Conservation (phyloP, 2,329 filamentous ascomycete genomes). For the Orbilia brochopaga region DNA sequence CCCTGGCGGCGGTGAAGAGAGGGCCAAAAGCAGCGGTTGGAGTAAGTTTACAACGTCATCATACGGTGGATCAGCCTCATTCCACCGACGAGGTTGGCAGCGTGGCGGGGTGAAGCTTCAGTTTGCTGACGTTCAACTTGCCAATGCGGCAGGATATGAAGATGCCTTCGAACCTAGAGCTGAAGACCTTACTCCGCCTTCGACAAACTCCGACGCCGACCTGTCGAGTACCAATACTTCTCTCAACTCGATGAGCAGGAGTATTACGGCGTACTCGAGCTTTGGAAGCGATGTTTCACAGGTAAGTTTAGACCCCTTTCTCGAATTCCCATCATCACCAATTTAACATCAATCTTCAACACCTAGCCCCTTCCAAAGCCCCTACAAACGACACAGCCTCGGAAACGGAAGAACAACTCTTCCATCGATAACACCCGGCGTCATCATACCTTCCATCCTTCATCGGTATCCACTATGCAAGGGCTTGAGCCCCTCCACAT, state of each 20-base stretch:
- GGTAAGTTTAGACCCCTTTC: slow-evolving; percentile 22
- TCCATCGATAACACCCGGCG: slow-evolving; percentile 49
- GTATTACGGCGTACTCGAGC: slow-evolving; percentile 36
- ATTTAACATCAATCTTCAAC: background rate
- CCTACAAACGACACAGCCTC: slow-evolving; percentile 26
- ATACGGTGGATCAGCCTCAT: no score
- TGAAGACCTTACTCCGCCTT: slow-evolving; percentile 49
- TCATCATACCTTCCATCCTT: slow-evolving; percentile 49
- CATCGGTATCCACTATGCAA: slow-evolving; percentile 44
- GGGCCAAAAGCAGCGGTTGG: slow-evolving; percentile 48
- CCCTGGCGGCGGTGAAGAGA: slow-evolving; percentile 39
- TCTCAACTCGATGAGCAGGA: slow-evolving; percentile 46
- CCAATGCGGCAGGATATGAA: slow-evolving; percentile 35
- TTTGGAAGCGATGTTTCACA: slow-evolving; percentile 50
- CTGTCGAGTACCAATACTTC: slow-evolving; percentile 45
- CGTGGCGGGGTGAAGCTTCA: background rate
- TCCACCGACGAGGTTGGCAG: background rate
- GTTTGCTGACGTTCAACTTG: background rate
- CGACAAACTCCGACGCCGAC: slow-evolving; percentile 50
- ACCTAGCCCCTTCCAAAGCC: slow-evolving; percentile 25
- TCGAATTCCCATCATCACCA: no score
- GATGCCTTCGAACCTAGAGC: slow-evolving; percentile 40
- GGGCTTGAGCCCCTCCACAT: slow-evolving; percentile 48
- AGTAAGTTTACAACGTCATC: slow-evolving; percentile 23
- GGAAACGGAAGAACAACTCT: slow-evolving; percentile 49